Conservation (phyloP, 2,329 filamentous ascomycete species). For the Thelonectria discophora region DNA sequence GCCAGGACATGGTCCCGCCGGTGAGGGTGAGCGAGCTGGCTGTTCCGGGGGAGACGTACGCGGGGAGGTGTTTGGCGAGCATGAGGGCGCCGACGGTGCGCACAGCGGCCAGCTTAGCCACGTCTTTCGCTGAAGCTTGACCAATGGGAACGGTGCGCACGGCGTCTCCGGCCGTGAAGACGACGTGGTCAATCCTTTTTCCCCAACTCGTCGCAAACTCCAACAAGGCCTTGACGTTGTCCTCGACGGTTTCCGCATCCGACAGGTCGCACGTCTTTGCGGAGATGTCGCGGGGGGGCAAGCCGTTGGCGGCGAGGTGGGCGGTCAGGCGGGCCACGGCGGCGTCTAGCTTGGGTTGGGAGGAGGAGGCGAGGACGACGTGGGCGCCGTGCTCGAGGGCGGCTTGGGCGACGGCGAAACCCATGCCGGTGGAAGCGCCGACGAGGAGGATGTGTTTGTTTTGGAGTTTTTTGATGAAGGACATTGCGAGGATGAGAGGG, state of each 20-base stretch:
- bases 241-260: constrained; percentile 37
- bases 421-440: constrained; percentile 71
- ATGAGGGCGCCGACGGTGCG: constrained; percentile 61
- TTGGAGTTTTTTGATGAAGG: constrained; percentile 48
- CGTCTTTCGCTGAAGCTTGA: constrained; percentile 51
- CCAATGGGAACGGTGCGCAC: constrained; percentile 49
- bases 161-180: constrained; percentile 64
- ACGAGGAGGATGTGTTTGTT: constrained; percentile 63
- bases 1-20: constrained; percentile 59
- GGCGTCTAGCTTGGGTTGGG: constrained; percentile 55
- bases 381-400: constrained; percentile 62
- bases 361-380: constrained; percentile 70
- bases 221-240: constrained; percentile 59
- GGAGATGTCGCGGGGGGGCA: constrained; percentile 36
- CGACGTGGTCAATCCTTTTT: constrained; percentile 63
- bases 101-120: constrained; percentile 55
- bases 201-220: constrained; percentile 53
- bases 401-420: constrained; percentile 67
- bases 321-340: constrained; percentile 54
- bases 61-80: constrained; percentile 58
- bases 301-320: constrained; percentile 49
- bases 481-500: too few species aligned
- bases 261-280: constrained; percentile 38
- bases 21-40: constrained; percentile 65
- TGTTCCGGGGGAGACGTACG: constrained; percentile 53